Base-by-base conservation (phyloP, 1,284 basidiomycete species). In the Irpex sp. region DNA sequence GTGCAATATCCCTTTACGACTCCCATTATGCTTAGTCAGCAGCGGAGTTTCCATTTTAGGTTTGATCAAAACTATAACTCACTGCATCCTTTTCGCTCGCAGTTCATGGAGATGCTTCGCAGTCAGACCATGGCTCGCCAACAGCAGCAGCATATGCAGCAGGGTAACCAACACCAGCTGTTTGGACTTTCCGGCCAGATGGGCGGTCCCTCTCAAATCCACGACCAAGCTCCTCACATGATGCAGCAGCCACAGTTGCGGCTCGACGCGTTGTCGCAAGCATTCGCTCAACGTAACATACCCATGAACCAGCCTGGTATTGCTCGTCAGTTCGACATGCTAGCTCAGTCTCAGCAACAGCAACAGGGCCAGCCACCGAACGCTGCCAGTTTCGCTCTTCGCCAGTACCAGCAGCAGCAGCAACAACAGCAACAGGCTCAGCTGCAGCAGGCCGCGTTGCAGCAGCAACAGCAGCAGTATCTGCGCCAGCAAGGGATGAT, bases 101-200 rank as follows among this genome's bases (percentile, higher is more conserved):
- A 86, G 84, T 77, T 86, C 75, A 72, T 80, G 64, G 81, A 85
- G 58, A 70, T 85, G 60, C 66, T 85, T 62, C 80, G 81, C 7
- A 75, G 62, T 64, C 77, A 77, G 64, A 71, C 72, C 62, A 57
- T 68, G 31, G 66, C 63, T 26, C 74, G 74, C 38, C 76, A 78
- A 58, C 76, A 77, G 60, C 70, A 64, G 57, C 65, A 61, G 54
- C 63, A 65, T 31, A 56, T 48, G 61, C 58, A 66, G 48, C 62
- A 64, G 52, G 40, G 55, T 17, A 62, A 62, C 19, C 66, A 61
- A 26, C 64, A 62, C 57, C 59, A 55, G 31, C 36, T 48, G 31
- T 67, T 65, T 52, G 58, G 60, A 15, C 48, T 67, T 17, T 34
- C 58, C n/a, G 55, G 61, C 4, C 61, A 60, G 21, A 67, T 67